phyloP scores from a whole-genome alignment of 2,329 filamentous ascomycete genomes.

The Ustulina deusta region DNA sequence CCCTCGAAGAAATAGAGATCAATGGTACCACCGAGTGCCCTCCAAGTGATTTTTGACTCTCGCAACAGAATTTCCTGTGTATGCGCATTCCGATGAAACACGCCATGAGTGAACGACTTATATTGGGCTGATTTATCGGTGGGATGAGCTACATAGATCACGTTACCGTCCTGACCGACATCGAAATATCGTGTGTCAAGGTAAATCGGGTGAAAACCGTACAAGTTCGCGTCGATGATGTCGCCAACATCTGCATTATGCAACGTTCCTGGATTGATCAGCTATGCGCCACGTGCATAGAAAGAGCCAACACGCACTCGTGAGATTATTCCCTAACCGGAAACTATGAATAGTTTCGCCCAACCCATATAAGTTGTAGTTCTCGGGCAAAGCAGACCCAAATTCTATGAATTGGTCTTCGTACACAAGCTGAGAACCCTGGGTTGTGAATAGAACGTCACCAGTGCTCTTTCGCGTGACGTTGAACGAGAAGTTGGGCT shows the following conservation, averaged over 20 bases:
- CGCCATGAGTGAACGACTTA: conserved; percentile 77
- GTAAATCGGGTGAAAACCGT: conserved; percentile 83
- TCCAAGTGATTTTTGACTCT: conserved; percentile 76
- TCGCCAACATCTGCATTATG: conserved; percentile 77
- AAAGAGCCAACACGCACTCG: conserved; percentile 58
- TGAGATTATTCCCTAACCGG: conserved; percentile 78
- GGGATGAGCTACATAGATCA: conserved; percentile 67
- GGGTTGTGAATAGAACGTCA: conserved; percentile 76
- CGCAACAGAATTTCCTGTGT: conserved; percentile 78
- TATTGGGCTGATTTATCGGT: conserved; percentile 67
- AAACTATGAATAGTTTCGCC: conserved; percentile 79
- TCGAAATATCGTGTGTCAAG: conserved; percentile 82
- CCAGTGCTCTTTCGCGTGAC: conserved; percentile 69
- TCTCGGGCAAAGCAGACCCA: conserved; percentile 71
- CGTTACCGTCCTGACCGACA: conserved; percentile 60
- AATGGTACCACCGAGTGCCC: conserved; percentile 79
- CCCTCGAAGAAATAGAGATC: conserved; percentile 86
- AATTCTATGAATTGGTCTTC: conserved; percentile 85
- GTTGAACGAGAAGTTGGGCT: conserved; percentile 75
- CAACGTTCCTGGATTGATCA: conserved; percentile 54
- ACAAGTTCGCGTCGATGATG: conserved; percentile 75
- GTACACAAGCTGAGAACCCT: conserved; percentile 73
- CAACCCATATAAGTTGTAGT: conserved; percentile 81
- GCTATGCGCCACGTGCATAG: not conserved
- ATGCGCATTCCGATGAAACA: conserved; percentile 82